Base-by-base conservation (phyloP, 345 rosid genomes). In the Leavenworthia alabamica region DNA sequence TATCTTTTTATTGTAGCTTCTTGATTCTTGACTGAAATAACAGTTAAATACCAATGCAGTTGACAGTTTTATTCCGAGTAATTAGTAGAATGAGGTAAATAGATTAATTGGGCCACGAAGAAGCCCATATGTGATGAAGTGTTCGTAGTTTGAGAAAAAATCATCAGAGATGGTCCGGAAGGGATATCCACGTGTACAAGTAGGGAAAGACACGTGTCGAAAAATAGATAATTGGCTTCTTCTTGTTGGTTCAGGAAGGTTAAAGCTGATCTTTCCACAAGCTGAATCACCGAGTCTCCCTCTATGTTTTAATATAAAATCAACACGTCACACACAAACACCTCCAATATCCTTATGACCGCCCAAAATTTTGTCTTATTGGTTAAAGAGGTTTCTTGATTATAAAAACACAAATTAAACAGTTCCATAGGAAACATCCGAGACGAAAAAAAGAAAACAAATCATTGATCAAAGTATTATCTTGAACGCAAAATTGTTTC, bases 241-340 rank as follows among this genome's bases (percentile, higher is more conserved):
- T 20, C 45, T 43, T 31, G 51, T 13, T 53, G 51, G 60, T 3
- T 47, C 13, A 27, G 4, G 33, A 26, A 43, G 1, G 20, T 45
- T 35, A 20, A 55, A 40, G 44, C 7, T 51, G 42, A 62, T 56
- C 69, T 26, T 33, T 57, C 0, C 2, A 64, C 47, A 40, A 51
- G 66, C 52, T 67, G 73, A 72, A 64, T 66, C 72, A 55, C 31
- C 6, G 9, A 8, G 12, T 14, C 5, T 31, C 4, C 23, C 19
- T 27, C 70, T 81, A 78, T 76, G 80, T 82, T 16, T 69, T 73
- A 17, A 3, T 3, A 8, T 9, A 14, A 14, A 43, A 28, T 48
- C 24, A 48, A 73, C 82, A 78, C 80, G 58, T 80, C 76, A 75
- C 69, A 56, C 23, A 71, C 37, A 6, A 0, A 37, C 42, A 2